Conservation (phyloP, 352 stramenopile genomes). For the Pythium dissimile region DNA sequence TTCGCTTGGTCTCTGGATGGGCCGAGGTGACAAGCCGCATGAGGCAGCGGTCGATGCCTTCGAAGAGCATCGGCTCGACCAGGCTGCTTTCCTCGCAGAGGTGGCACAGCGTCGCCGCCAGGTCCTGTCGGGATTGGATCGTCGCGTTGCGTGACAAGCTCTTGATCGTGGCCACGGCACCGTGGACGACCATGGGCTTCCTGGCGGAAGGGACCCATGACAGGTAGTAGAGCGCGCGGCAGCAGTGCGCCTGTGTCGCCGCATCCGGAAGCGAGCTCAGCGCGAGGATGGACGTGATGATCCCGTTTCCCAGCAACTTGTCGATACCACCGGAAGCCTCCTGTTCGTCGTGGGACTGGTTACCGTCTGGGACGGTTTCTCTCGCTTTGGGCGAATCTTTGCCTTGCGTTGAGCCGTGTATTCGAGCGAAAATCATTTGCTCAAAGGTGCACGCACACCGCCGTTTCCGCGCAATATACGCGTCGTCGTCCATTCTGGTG, state of each 20-base stretch:
- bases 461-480: constrained; percentile 51
- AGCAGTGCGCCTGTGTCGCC: constrained; percentile 57
- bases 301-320: constrained; percentile 55
- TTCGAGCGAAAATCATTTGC: constrained; percentile 58
- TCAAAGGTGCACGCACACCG: constrained; percentile 76
- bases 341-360: not conserved
- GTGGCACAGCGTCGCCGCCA: constrained; percentile 62
- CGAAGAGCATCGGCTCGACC: constrained; percentile 57
- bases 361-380: not conserved
- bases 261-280: constrained; percentile 42
- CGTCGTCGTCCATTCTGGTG: constrained; percentile 16
- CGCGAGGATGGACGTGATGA: constrained; percentile 57
- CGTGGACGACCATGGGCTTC: constrained; percentile 52
- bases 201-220: constrained; percentile 35
- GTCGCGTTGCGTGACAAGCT: constrained; percentile 35
- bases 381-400: not conserved
- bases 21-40: constrained; percentile 38
- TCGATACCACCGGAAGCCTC: constrained; percentile 22
- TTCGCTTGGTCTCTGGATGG: constrained; percentile 61
- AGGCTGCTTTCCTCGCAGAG: constrained; percentile 58
- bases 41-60: constrained; percentile 66
- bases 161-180: constrained; percentile 46
- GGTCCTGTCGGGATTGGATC: constrained; percentile 39
- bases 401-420: not conserved
- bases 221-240: constrained; percentile 66